Conservation (phyloP, 768 basidiomycete genomes). For the Phlebiopsis flavidoalba region DNA sequence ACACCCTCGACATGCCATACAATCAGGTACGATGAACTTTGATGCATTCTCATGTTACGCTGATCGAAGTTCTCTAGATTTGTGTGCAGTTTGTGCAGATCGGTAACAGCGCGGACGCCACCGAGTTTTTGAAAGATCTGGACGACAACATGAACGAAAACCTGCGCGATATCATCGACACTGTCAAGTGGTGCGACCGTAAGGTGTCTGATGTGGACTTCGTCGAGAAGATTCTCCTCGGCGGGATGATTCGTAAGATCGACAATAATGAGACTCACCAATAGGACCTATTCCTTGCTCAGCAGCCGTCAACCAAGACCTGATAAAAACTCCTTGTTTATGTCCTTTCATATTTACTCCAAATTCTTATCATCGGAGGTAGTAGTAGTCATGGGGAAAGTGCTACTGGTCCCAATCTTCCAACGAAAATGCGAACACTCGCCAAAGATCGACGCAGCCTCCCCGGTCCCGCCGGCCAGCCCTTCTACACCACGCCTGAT, state of each 20-base stretch:
- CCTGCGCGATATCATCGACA: constrained; percentile 68
- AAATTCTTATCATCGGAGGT: no score
- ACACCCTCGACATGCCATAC: constrained; percentile 44
- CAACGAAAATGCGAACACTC: constrained; percentile 69
- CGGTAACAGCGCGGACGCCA: constrained; percentile 39
- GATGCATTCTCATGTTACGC: constrained; percentile 2
- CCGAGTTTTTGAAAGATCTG: constrained; percentile 43
- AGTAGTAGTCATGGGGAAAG: no score
- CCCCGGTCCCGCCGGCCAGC: constrained; percentile 55
- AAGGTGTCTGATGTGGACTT: constrained; percentile 33
- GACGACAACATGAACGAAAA: constrained; percentile 46
- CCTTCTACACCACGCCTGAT: constrained; percentile 65
- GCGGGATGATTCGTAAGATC: constrained; percentile 57
- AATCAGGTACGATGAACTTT: constrained; percentile 37
- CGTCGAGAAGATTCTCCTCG: constrained; percentile 59
- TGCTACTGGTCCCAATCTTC: constrained; percentile 67
- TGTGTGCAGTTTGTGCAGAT: constrained; percentile 75
- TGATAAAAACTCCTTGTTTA: no score
- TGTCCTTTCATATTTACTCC: no score
- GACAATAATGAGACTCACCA: constrained; percentile 23
- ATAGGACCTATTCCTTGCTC: neutral
- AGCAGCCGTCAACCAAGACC: no score
- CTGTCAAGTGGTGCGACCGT: constrained; percentile 46
- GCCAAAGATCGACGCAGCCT: constrained; percentile 59
- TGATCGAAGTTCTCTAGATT: constrained; percentile 31